Evolutionary conservation across 176 grass and related monocot genomes (phyloP).

Genomic region (Elymus sibiricus): DNA sequence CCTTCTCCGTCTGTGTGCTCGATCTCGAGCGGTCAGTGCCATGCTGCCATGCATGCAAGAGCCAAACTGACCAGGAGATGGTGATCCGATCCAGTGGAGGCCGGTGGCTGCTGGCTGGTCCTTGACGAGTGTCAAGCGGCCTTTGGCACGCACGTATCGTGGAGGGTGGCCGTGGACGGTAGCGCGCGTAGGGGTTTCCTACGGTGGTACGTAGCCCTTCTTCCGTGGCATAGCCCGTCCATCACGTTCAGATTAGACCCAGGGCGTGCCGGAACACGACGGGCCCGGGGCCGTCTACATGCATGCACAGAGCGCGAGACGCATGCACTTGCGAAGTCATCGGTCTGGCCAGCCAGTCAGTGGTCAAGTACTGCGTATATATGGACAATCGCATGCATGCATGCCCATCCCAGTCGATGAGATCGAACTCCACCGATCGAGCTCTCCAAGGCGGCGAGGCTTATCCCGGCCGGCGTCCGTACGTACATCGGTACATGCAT

Average conservation of each 20-base stretch:
- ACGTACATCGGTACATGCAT: background rate
- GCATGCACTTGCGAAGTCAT: background rate
- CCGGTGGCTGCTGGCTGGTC: background rate
- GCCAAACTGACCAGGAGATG: background rate
- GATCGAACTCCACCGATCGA: background rate
- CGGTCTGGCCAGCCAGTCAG: background rate
- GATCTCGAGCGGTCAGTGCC: background rate
- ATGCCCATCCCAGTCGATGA: background rate
- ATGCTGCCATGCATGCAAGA: background rate
- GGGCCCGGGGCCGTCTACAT: too few species aligned
- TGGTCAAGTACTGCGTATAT: background rate
- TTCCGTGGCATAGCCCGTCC: background rate
- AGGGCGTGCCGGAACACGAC: background rate
- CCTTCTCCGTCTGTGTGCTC: background rate
- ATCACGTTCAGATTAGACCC: background rate
- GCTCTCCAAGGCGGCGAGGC: background rate
- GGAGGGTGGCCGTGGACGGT: background rate
- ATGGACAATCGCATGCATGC: background rate
- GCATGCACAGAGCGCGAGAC: background rate
- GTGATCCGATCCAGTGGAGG: background rate
- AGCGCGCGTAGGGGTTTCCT: background rate
- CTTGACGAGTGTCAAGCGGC: conserved; percentile 1
- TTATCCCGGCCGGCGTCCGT: background rate
- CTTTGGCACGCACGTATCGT: background rate
- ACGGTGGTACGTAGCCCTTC: background rate